Evolutionary conservation across 352 stramenopile species (phyloP).

Genomic region (Lagenidium sp.): DNA sequence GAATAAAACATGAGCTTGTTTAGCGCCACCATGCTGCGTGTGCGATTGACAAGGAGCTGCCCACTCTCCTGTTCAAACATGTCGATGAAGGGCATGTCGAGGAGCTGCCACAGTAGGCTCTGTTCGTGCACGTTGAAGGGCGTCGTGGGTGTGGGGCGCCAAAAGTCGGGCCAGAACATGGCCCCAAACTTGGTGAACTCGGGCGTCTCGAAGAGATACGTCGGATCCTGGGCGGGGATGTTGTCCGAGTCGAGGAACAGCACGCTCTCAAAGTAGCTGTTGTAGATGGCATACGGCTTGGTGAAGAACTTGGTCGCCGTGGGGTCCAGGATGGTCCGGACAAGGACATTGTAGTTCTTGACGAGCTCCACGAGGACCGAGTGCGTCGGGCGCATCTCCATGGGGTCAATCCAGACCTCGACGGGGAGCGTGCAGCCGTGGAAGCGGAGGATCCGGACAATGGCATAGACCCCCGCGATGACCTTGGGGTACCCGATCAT

Average conservation of each 20-base stretch:
- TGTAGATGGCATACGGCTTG: constrained; percentile 76
- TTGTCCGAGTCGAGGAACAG: constrained; percentile 82
- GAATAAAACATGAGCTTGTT: constrained; percentile 80
- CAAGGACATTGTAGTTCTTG: constrained; percentile 36
- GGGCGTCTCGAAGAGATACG: constrained; percentile 63
- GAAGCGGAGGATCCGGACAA: constrained; percentile 40
- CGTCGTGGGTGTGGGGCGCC: constrained; percentile 43
- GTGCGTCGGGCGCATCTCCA: constrained; percentile 45
- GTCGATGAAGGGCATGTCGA: constrained; percentile 79
- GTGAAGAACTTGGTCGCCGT: constrained; percentile 58
- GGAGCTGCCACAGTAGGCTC: constrained; percentile 50
- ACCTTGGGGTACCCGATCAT: constrained; percentile 69
- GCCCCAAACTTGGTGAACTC: constrained; percentile 55
- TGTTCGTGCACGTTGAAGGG: constrained; percentile 72
- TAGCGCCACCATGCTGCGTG: constrained; percentile 23
- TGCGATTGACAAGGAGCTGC: constrained; percentile 61
- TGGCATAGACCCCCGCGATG: constrained; percentile 58
- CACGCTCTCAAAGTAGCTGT: constrained; percentile 66
- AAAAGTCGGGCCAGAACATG: constrained; percentile 85
- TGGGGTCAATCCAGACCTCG: constrained; percentile 42
- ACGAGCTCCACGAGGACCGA: constrained; percentile 50
- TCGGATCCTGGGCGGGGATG: constrained; percentile 63
- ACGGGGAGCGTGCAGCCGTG: constrained; percentile 37
- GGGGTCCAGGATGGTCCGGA: constrained; percentile 51
- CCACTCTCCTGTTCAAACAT: constrained; percentile 85